Evolutionary conservation across 2,329 filamentous ascomycete genomes (phyloP), one percentile per base, ranked within the genome.

Genomic region (Neofusicoccum cordaticola): DNA sequence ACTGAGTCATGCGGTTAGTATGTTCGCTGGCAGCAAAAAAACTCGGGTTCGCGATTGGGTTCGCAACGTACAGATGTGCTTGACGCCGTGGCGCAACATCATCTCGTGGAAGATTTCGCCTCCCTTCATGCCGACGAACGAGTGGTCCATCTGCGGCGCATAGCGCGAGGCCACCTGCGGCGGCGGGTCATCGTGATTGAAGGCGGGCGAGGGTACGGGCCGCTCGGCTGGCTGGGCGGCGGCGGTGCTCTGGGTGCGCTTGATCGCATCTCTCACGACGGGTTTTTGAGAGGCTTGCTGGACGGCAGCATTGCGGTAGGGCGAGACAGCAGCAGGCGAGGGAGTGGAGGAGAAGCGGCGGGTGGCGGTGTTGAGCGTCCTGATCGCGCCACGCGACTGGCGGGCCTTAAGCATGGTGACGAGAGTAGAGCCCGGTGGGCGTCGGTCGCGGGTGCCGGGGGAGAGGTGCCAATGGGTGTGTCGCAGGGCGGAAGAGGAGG

Each of bases 51-150:
- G 45, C 19, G 52, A 22, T 8, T n/a, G 15, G 2, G 3, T 35
- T 44, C 13, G 50, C 41, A 71, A 89, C 92, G 75, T 84, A 96
- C 92, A 98, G 74, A 98, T 86, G 78, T 97, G 92, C 82, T 97
- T 95, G 64, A 99, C 94, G 71, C 84, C 86, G 72, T 94, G 91
- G 74, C 94, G 86, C 67, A 96, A 85, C 93, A 99, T 97, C 94
- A 98, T 98, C 81, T 98, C 94, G 79, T 98, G 93, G 80, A 98
- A 97, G 72, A 98, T 97, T 79, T 97, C 90, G 75, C 95, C 95
- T 75, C 95, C 94, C 57, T 88, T 96, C 85, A 93, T 94, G 68
- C 94, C 94, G 74, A 98, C 92, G 79, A 98, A 96, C 66, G 80
- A 82, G 71, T 84, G 81, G 73, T 83, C 82, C 81, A 84, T 81